Evolutionary conservation across 805 yeast genomes (phyloP).

Genomic region (Candida ortonii): DNA sequence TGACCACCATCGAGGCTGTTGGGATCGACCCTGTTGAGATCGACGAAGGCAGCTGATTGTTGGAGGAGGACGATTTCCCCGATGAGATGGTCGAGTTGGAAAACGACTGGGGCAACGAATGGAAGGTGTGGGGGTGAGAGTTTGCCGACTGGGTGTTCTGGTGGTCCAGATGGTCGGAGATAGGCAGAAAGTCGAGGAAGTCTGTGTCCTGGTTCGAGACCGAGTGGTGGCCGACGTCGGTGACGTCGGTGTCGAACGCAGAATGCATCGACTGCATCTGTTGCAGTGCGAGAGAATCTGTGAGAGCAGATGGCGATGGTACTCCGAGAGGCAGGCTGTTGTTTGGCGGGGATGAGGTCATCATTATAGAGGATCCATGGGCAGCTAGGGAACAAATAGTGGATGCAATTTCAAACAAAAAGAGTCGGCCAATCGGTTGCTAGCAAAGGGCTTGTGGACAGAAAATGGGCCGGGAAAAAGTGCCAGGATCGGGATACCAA

Average conservation of each 20-base stretch:
- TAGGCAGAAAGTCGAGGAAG: conserved; percentile 30
- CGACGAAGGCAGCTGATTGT: conserved; percentile 15
- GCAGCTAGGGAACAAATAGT: too few relatives aligned
- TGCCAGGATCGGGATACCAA: too few relatives aligned
- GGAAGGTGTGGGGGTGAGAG: conserved; percentile 12
- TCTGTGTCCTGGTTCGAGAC: too few relatives aligned
- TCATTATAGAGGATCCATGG: too few relatives aligned
- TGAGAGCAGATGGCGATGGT: conserved; percentile 25
- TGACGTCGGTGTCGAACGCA: conserved; percentile 7
- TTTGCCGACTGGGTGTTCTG: conserved; percentile 27
- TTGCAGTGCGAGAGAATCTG: conserved; percentile 22
- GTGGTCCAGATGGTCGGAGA: conserved; percentile 25
- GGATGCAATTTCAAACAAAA: too few relatives aligned
- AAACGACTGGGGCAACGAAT: conserved; percentile 32
- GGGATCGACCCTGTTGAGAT: conserved; percentile 19
- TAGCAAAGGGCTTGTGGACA: too few relatives aligned
- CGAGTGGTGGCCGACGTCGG: conserved; percentile 6
- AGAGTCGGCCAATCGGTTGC: too few relatives aligned
- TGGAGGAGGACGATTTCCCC: conserved; percentile 21
- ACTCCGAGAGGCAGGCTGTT: conserved; percentile 18
- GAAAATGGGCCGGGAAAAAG: too few relatives aligned
- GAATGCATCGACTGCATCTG: conserved; percentile 15
- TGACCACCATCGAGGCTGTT: conserved; percentile 3
- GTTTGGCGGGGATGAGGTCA: conserved; percentile 36
- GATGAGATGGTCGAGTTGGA: conserved; percentile 36